Evolutionary conservation across 768 basidiomycete species (phyloP), one percentile per base, ranked within the genome.

Genomic region (Pisolithus albus): DNA sequence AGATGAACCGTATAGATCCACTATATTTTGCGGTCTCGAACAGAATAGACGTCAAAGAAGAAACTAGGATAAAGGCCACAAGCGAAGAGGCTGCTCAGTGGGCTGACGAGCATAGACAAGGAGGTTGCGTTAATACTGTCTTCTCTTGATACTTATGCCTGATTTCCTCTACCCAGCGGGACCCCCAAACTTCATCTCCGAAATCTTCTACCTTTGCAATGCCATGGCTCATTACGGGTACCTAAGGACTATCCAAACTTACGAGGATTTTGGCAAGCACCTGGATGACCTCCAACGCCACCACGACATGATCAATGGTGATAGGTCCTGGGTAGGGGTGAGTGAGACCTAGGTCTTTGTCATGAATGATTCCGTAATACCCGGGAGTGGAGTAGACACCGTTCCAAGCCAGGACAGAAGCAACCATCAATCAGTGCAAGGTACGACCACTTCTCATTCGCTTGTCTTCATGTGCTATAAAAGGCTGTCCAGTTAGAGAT

Each of bases 1-100:
- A 96, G 90, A 86, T 99, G 61, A 88, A 96, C 64, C 86, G 88
- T 53, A 90, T 99, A 46, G 95, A 99, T 61, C 75, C 84, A 2
- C 66, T 84, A 7, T 98, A 85, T 67, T 94, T 83, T 62, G 81
- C 82, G 9, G 80, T 78, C 53, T 86, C 86, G 5, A 64, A 73
- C 9, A 77, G 92, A 6, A 79, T 98, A 26, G 76, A 89, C 57
- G 69, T 95, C 21, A 81, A 70, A 26, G 95, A 98, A 13, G 92
- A 96, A 64, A 99, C 96, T 0, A 84, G 93, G 47, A 88, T 99
- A 57, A 92, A 92, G 59, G 92, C 92, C 0, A 92, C 91, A 0
- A 86, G 83, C 56, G 87, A 92, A 51, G 93, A 98, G 59, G 90
- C 87, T 1, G 73, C 79, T 19, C 71, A 78, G 51, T 96, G 90